Conservation (phyloP, 2,329 filamentous ascomycete genomes). For the Cryphonectria naterciae region DNA sequence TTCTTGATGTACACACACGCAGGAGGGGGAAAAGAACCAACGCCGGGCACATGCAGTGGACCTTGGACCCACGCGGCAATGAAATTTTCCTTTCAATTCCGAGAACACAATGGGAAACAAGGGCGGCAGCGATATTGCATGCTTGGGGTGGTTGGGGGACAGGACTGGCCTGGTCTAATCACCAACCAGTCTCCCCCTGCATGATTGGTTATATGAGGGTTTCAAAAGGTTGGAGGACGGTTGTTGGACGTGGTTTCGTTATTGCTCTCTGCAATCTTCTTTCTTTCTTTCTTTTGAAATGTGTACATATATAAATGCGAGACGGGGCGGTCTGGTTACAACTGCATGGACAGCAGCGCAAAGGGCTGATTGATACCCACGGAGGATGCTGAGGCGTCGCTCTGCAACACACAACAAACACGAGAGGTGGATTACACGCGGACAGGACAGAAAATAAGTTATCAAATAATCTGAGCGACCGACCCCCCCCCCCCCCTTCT, state of each 20-base stretch:
- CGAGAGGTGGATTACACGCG: background rate
- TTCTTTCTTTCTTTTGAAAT: background rate
- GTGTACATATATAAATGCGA: conserved; percentile 4
- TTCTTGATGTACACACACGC: background rate
- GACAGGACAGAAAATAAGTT: background rate
- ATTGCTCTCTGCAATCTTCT: background rate
- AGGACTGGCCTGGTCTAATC: background rate
- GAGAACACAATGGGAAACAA: background rate
- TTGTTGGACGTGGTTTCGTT: background rate
- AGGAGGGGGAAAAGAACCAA: background rate
- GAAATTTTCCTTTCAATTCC: background rate
- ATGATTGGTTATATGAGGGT: background rate
- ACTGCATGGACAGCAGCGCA: background rate
- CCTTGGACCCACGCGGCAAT: background rate
- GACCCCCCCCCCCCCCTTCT: no score
- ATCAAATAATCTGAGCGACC: background rate
- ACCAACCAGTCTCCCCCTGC: background rate
- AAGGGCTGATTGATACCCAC: conserved; percentile 13
- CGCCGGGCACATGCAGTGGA: background rate
- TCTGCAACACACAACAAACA: background rate
- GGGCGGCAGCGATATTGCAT: background rate
- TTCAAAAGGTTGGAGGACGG: background rate
- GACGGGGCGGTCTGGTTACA: background rate
- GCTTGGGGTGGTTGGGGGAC: background rate
- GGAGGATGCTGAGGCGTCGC: conserved; percentile 5